Base-by-base conservation (phyloP, 108 stramenopile genomes). In the Skeletonema menzelii region DNA sequence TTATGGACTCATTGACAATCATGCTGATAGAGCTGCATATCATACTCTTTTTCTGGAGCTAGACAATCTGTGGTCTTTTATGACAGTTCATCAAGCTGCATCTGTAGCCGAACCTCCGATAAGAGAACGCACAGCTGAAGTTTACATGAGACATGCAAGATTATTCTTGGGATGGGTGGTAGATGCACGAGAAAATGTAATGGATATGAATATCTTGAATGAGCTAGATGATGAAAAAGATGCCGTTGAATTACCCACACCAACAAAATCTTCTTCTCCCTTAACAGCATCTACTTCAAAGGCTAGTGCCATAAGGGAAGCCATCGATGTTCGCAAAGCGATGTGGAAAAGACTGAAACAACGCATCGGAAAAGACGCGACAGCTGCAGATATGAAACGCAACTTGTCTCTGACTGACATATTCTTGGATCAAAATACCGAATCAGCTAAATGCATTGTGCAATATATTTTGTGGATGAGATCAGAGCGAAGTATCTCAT, bases 391-490 rank as follows among this genome's bases (percentile, higher is more conserved):
- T 13, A 22, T 73, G 42, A 73, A 66, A 27, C 63, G 34, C 7
- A 31, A 42, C 37, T 6, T 87, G 11, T 94, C 93, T 13, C 46
- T 95, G 14, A 67, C 72, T 40, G 76, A 84, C 26, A 77, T 95
- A 44, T 76, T 95, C 44, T 87, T 88, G 17, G 83, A 75, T 61
- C 77, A 83, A n/a, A 67, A 89, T 26, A 80, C 86, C 38, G 83
- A 85, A 64, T 95, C 94, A 7, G 88, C 90, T 10, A 58, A 84
- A 5, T 22, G 46, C 19, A 70, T 95, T 32, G 66, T 95, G 27
- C 76, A 88, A 26, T 95, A 92, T 61, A 72, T 95, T 15, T 62
- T 95, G 5, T 95, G 90, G 91, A 59, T 95, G 44, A 86, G 94
- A 34, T 61, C 75, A 2, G 56, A 63, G 12, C 75, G 94, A 34